These are phyloP conservation scores for Sporothrix variecibatus DNA, from an alignment of 2,329 filamentous ascomycete genomes.

Conservation along the genomic window DNA sequence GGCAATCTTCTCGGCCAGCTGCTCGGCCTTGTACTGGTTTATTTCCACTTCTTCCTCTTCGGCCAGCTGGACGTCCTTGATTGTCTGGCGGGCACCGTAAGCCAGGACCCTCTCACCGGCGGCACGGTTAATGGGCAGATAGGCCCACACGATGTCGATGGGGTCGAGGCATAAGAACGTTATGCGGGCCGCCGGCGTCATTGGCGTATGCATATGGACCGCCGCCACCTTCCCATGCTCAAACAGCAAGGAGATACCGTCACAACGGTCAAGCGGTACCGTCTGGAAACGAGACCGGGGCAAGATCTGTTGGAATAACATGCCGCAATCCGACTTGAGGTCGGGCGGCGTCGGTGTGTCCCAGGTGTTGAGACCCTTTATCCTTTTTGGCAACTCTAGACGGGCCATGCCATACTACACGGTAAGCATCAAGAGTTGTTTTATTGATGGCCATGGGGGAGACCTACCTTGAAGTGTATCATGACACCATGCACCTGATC, in stretches of 20 bases:
- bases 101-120: constrained; percentile 3
- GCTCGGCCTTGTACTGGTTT: neutral
- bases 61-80: neutral
- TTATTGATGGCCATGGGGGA: neutral
- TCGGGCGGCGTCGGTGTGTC: constrained; percentile 18
- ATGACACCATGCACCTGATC: neutral
- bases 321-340: neutral
- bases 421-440: neutral
- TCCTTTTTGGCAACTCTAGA: neutral
- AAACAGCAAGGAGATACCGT: constrained; percentile 6
- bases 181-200: neutral
- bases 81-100: neutral
- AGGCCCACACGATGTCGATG: neutral
- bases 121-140: constrained; percentile 3
- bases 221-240: neutral
- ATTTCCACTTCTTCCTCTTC: neutral
- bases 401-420: constrained; percentile 10
- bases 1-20: neutral
- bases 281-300: neutral
- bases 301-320: neutral
- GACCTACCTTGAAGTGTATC: neutral
- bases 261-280: neutral
- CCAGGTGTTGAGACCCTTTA: constrained; percentile 12
- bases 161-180: neutral
- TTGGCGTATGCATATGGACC: constrained; percentile 12